These are phyloP conservation scores for Eragrostis nindensis DNA, from an alignment of 176 grass and related monocot genomes.

Conservation along the genomic window DNA sequence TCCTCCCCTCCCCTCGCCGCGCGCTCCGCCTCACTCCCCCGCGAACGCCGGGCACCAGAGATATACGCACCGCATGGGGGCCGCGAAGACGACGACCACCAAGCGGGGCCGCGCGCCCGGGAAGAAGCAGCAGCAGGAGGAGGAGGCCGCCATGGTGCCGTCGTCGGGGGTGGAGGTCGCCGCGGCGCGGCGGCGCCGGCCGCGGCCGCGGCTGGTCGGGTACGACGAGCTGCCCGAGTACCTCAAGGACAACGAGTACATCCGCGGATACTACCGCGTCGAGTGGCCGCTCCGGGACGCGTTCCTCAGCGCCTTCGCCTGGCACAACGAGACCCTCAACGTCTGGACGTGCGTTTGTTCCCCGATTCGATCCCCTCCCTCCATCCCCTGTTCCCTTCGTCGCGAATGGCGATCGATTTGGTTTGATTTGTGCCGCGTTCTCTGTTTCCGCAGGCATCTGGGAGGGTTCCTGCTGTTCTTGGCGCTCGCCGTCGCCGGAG, in stretches of 20 bases:
- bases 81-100: constrained; percentile 37
- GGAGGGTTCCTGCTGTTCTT: constrained; percentile 88
- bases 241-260: constrained; percentile 95
- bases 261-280: constrained; percentile 77
- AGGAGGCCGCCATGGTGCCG: constrained; percentile 22
- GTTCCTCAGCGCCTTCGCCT: constrained; percentile 90
- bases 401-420: not conserved
- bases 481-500: constrained; percentile 63
- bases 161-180: not conserved
- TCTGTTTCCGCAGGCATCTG: constrained; percentile 64
- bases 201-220: constrained; percentile 52
- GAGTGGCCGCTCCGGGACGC: constrained; percentile 90
- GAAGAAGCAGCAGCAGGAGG: not conserved
- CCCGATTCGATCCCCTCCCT: constrained; percentile 5
- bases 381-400: not conserved
- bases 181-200: not conserved
- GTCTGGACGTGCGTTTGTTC: constrained; percentile 87
- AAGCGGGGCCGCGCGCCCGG: constrained; percentile 20
- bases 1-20: constrained; percentile 9
- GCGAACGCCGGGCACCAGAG: constrained; percentile 15
- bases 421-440: not conserved
- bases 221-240: constrained; percentile 96
- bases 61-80: constrained; percentile 31
- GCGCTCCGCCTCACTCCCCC: not conserved
- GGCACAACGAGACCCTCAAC: constrained; percentile 99